These are phyloP conservation scores for Cyclocybe aegerita DNA, from an alignment of 768 basidiomycete genomes.

Conservation along the genomic window DNA sequence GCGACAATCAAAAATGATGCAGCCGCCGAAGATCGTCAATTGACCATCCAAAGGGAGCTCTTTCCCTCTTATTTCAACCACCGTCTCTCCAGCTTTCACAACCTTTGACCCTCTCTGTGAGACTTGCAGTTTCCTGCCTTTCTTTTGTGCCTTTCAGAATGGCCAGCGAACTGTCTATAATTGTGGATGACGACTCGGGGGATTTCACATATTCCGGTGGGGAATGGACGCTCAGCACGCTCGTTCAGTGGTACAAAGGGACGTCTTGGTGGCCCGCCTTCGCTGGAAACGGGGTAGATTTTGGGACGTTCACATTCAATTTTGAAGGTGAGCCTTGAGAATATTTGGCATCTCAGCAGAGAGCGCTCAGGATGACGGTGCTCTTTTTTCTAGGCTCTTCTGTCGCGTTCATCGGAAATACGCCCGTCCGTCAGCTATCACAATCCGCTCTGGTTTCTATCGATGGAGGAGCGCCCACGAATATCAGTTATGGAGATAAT, in stretches of 20 bases:
- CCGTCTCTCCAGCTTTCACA: too few relatives aligned
- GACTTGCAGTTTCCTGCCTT: neutral
- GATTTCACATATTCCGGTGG: constrained; percentile 16
- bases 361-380: neutral
- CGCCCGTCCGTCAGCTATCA: constrained; percentile 9
- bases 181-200: constrained; percentile 17
- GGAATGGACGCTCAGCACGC: constrained; percentile 17
- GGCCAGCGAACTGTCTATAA: constrained; percentile 8
- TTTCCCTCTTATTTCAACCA: too few relatives aligned
- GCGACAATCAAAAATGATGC: too few relatives aligned
- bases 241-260: constrained; percentile 15
- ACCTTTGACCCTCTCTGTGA: too few relatives aligned
- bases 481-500: constrained; percentile 10
- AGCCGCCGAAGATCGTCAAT: too few relatives aligned
- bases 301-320: constrained; percentile 14
- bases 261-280: constrained; percentile 17
- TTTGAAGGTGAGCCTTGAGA: constrained; percentile 19
- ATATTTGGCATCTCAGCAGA: neutral
- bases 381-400: constrained; percentile 14
- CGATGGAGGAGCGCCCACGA: constrained; percentile 15
- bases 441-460: constrained; percentile 20
- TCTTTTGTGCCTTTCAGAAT: constrained; percentile 3
- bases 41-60: too few relatives aligned
- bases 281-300: constrained; percentile 5
- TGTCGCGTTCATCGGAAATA: constrained; percentile 22